Percentiles rank a stretch among this genome's conserved stretches.
These are phyloP conservation scores for Salix purpurea DNA, from an alignment of 345 rosid genomes.

Conservation along the genomic window DNA sequence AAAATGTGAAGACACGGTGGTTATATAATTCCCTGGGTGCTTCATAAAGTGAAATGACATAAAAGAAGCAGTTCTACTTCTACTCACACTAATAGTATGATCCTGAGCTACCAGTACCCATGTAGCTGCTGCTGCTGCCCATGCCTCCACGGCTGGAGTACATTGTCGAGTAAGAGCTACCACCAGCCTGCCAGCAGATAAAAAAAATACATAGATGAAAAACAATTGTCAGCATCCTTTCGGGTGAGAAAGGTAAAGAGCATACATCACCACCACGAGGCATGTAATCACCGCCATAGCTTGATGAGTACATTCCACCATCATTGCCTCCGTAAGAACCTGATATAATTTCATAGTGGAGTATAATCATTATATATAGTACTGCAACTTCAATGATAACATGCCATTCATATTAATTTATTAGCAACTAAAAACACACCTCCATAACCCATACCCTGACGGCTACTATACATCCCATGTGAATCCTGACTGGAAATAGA, in stretches of 20 bases:
- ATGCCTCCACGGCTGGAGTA: conserved; percentile 69
- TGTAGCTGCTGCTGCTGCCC: conserved; percentile 75
- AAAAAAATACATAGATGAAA: background rate
- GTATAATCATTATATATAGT: background rate
- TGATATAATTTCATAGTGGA: conserved; percentile 28
- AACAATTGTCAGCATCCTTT: background rate
- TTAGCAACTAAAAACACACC: conserved; percentile 36
- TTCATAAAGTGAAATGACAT: conserved; percentile 9
- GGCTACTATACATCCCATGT: conserved; percentile 70
- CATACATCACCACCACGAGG: conserved; percentile 78
- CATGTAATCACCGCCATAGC: conserved; percentile 66
- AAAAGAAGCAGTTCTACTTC: conserved; percentile 21
- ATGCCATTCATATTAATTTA: conserved; percentile 7
- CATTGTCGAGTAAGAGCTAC: conserved; percentile 80
- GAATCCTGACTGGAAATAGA: conserved; percentile 71
- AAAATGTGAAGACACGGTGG: conserved; percentile 8
- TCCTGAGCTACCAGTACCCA: conserved; percentile 79
- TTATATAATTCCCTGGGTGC: conserved; percentile 6
- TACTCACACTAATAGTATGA: conserved; percentile 79
- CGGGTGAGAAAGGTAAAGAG: background rate
- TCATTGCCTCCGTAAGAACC: conserved; percentile 76
- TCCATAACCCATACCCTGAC: conserved; percentile 79
- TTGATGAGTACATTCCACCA: conserved; percentile 74
- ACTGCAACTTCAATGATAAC: background rate
- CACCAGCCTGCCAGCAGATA: conserved; percentile 58